Evolutionary conservation across 345 rosid genomes (phyloP).

Genomic region (Chamaenerion angustifolium): DNA sequence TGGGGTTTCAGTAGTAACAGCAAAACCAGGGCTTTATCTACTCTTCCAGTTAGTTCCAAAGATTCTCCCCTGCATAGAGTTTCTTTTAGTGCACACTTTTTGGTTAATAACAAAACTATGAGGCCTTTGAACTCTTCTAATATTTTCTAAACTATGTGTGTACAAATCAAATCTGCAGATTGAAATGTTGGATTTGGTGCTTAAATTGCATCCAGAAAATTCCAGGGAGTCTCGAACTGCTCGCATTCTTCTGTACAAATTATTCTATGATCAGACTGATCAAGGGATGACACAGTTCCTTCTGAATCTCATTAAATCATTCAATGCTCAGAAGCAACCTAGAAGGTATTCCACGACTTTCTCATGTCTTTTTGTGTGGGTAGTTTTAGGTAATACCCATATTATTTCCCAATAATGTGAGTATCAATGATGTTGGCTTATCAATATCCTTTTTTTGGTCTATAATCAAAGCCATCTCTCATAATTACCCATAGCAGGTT

Average conservation of each 20-base stretch:
- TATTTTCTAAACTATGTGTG: no score
- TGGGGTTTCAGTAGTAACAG: no score
- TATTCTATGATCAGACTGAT: constrained; percentile 92
- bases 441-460: no score
- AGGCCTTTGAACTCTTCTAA: no score
- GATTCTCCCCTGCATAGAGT: no score
- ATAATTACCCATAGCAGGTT: no score
- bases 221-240: constrained; percentile 83
- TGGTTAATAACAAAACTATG: no score
- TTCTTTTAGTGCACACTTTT: no score
- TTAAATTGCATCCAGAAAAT: constrained; percentile 51
- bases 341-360: constrained; percentile 42
- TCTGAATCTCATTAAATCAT: constrained; percentile 56
- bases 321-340: constrained; percentile 73
- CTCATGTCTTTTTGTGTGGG: not conserved
- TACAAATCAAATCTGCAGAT: constrained; percentile 32
- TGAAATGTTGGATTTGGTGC: constrained; percentile 58
- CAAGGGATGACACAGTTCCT: constrained; percentile 90
- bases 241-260: constrained; percentile 80
- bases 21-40: no score
- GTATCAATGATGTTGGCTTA: not conserved
- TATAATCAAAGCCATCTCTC: no score
- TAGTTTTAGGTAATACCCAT: not conserved
- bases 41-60: no score
- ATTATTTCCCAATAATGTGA: not conserved